phyloP scores from a whole-genome alignment of 2,329 filamentous ascomycete genomes.

The Monilinia vaccinii-corymbosi region DNA sequence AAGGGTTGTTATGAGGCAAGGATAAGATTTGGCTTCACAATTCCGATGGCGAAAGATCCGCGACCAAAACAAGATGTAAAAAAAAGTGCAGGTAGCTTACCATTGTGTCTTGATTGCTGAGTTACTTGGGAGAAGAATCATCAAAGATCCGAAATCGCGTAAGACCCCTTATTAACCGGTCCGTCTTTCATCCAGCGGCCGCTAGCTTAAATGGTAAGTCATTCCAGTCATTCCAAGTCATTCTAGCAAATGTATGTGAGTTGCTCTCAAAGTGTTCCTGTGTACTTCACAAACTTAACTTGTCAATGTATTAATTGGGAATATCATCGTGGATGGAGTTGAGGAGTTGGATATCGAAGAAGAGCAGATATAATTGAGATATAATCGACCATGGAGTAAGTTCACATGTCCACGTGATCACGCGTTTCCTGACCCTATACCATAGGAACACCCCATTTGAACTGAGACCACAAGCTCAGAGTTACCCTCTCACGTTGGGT shows the following conservation, averaged over 20 bases:
- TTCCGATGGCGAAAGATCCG: neutral
- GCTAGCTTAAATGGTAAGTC: neutral
- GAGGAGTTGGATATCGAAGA: neutral
- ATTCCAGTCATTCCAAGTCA: neutral
- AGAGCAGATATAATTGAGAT: neutral
- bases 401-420: neutral
- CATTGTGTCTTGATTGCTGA: neutral
- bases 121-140: neutral
- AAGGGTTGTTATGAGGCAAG: neutral
- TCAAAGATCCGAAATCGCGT: too few relatives aligned
- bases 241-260: neutral
- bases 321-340: neutral
- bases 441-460: slow-evolving; percentile 4
- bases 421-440: neutral
- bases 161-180: neutral
- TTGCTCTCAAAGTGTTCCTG: neutral
- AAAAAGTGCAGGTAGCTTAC: neutral
- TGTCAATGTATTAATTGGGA: neutral
- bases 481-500: slow-evolving; percentile 22
- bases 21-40: too few relatives aligned
- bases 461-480: slow-evolving; percentile 4
- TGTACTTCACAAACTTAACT: neutral
- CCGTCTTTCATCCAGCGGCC: slow-evolving; percentile 8
- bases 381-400: slow-evolving; percentile 7
- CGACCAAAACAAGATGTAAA: neutral